Evolutionary conservation across 805 yeast species (phyloP), one percentile per base, ranked within the genome.

Genomic region (Cyberlindnera galapagoensis): DNA sequence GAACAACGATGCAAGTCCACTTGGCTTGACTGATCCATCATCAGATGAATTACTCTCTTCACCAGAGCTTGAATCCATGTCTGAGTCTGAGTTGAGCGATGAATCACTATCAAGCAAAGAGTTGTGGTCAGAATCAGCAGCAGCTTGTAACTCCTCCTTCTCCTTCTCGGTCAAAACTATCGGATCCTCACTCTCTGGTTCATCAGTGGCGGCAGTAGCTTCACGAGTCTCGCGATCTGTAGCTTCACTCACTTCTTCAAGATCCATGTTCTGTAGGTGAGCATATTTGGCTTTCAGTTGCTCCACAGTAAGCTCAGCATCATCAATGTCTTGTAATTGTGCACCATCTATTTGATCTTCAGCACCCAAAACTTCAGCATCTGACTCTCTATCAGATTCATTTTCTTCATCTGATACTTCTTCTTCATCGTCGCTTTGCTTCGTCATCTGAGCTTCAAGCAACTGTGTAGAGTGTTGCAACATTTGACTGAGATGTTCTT

Each of bases 381-480:
- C 46, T 21, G 46, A 55, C 12, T 51, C 45, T 6, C 52, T 62
- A 3, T 59, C 59, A n/a, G 49, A 60, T 9, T 53, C 62, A 7
- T 54, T 52, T 9, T 33, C 47, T 12, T 17, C 44, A 4, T 42
- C 52, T 13, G 36, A 42, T 10, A 39, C 45, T 6, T 34, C 39
- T 6, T 24, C 32, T 14, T 38, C 57, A 2, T 51, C 57, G 11
- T 51, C 60, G 2, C 44, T 49, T 7, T 36, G 46, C 32, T 67
- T 66, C 19, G 71, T 74, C 35, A 82, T 56, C 43, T 90, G 94
- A 1, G 95, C 94, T 40, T 87, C 96, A 18, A 90, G 64, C 21
- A 90, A 68, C 51, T 84, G 88, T 0, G 96, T 85, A 16, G 96
- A 85, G 49, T 88, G 92, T 49, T 88, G 94, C 36, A 90, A 63